These are phyloP conservation scores for Begonia masoniana DNA, from an alignment of 306 rosid species.

Conservation along the genomic window DNA sequence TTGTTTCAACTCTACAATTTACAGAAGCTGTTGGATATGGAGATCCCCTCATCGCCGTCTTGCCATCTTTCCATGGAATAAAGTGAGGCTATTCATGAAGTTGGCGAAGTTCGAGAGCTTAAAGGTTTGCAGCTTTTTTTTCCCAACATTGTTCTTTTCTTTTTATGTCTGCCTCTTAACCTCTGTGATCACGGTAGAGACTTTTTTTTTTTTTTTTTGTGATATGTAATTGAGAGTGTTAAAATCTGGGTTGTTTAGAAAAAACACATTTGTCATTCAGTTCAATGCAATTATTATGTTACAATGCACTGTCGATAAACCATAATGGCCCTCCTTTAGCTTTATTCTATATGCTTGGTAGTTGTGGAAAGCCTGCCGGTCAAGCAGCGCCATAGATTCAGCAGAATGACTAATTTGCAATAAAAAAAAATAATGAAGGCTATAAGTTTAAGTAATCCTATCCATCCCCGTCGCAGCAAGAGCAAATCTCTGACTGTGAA, in stretches of 20 bases:
- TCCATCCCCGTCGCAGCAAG: neutral
- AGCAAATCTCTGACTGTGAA: neutral
- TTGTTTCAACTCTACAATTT: slow-evolving; percentile 12
- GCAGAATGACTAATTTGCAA: too few species aligned
- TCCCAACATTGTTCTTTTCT: neutral
- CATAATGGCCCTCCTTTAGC: too few species aligned
- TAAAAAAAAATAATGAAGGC: neutral
- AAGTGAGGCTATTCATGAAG: slow-evolving; percentile 24
- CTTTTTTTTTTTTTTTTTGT: too few species aligned
- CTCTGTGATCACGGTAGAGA: neutral
- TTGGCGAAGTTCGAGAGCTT: slow-evolving; percentile 11
- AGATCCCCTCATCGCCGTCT: slow-evolving; percentile 72
- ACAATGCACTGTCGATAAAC: too few species aligned
- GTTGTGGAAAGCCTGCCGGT: too few species aligned
- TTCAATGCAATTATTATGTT: too few species aligned
- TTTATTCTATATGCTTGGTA: too few species aligned
- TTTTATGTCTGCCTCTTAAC: neutral
- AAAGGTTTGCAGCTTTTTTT: slow-evolving; percentile 14
- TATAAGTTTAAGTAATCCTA: neutral
- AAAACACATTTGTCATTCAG: too few species aligned
- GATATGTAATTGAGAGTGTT: too few species aligned
- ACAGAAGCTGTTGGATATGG: slow-evolving; percentile 93
- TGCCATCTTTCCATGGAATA: slow-evolving; percentile 80
- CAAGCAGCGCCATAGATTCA: neutral
- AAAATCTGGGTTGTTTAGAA: too few species aligned